Evolutionary conservation across 176 grass and related monocot species (phyloP).

Genomic region (Cymbopogon citratus): DNA sequence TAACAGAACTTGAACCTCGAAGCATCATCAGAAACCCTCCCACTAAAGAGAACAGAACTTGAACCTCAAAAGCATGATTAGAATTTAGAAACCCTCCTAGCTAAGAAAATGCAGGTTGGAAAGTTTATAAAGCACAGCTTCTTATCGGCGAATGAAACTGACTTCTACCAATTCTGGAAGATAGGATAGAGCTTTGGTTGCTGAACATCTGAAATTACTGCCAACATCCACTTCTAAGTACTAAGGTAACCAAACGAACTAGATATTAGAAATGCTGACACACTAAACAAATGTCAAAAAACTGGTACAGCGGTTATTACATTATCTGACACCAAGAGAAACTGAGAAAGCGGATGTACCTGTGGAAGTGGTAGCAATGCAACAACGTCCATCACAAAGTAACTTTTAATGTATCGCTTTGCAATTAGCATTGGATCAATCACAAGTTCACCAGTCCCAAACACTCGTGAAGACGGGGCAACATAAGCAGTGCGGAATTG

Average conservation of each 20-base stretch:
- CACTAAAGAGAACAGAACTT: background rate
- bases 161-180: background rate
- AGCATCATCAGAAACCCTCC: background rate
- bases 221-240: background rate
- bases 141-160: background rate
- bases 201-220: background rate
- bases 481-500: slow-evolving; percentile 85
- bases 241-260: background rate
- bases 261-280: background rate
- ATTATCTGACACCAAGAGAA: slow-evolving; percentile 6
- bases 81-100: background rate
- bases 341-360: slow-evolving; percentile 31
- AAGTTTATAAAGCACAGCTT: background rate
- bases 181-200: background rate
- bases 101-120: background rate
- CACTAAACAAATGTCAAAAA: background rate
- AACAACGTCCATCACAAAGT: slow-evolving; percentile 66
- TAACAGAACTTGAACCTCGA: background rate
- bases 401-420: slow-evolving; percentile 58
- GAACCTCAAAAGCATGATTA: background rate
- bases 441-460: slow-evolving; percentile 83
- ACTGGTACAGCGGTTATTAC: background rate
- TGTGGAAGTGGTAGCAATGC: slow-evolving; percentile 88
- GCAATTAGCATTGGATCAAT: slow-evolving; percentile 72
- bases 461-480: slow-evolving; percentile 69